Percentiles rank a stretch among this genome's conserved stretches.
These are phyloP conservation scores for Thelonectria blattea DNA, from an alignment of 2,329 filamentous ascomycete genomes.

Conservation along the genomic window DNA sequence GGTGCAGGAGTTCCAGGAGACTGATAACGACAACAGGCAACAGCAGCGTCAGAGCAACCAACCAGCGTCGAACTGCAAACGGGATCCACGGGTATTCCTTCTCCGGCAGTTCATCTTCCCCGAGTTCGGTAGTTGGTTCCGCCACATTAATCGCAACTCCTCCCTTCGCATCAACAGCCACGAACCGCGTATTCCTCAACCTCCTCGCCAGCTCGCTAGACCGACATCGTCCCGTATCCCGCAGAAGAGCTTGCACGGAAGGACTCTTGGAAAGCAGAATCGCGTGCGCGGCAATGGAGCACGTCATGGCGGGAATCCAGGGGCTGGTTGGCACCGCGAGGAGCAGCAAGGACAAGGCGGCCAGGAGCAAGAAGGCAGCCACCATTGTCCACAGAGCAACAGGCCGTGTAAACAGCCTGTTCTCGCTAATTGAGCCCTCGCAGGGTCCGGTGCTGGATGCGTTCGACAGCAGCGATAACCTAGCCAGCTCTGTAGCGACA, in stretches of 20 bases:
- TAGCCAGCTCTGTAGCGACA: too few relatives aligned
- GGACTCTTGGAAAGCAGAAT: not conserved
- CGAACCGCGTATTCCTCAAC: not conserved
- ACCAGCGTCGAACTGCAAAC: not conserved
- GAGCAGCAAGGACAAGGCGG: not conserved
- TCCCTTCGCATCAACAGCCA: not conserved
- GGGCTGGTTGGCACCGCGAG: not conserved
- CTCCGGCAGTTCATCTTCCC: not conserved
- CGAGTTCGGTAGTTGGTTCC: not conserved
- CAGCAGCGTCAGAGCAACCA: not conserved
- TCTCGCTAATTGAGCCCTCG: not conserved
- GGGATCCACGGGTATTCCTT: not conserved
- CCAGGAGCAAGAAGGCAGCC: not conserved
- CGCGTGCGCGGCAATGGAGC: constrained; percentile 3
- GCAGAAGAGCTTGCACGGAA: not conserved
- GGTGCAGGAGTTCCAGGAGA: not conserved
- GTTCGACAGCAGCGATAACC: too few relatives aligned
- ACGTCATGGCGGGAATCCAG: constrained; percentile 5
- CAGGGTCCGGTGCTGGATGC: not conserved
- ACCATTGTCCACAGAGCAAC: not conserved
- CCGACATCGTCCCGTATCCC: not conserved
- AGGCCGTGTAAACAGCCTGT: not conserved
- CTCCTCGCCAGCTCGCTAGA: not conserved
- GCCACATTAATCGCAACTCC: not conserved
- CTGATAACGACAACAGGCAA: not conserved